Conservation (phyloP, 306 rosid genomes). For the Argentina anserina region DNA sequence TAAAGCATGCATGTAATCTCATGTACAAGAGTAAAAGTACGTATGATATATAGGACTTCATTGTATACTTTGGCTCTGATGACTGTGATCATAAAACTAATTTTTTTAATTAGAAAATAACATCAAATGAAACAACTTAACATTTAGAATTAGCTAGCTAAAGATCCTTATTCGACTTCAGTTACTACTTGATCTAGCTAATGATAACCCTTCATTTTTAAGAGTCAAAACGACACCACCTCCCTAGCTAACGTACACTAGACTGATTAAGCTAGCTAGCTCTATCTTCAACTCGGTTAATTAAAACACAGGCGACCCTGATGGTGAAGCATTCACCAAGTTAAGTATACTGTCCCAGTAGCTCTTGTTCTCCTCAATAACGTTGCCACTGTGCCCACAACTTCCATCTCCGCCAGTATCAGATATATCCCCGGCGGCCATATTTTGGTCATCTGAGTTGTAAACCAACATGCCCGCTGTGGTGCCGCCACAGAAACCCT, state of each 20-base stretch:
- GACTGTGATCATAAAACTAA: neutral
- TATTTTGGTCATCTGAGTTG: slow-evolving; percentile 35
- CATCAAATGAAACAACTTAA: neutral
- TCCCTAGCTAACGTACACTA: slow-evolving; percentile 4
- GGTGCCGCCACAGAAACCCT: slow-evolving; percentile 39
- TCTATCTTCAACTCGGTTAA: neutral
- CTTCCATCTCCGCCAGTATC: slow-evolving; percentile 28
- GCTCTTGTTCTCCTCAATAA: slow-evolving; percentile 75
- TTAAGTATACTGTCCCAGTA: slow-evolving; percentile 87
- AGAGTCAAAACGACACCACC: neutral
- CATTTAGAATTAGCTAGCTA: neutral
- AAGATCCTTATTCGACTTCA: neutral
- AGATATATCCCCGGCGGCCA: slow-evolving; percentile 41
- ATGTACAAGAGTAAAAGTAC: neutral
- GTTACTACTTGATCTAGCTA: neutral
- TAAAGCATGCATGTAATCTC: neutral
- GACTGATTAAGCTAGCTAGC: neutral
- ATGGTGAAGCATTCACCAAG: slow-evolving; percentile 43
- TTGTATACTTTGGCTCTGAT: no score
- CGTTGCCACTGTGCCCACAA: slow-evolving; percentile 29
- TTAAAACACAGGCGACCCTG: slow-evolving; percentile 42
- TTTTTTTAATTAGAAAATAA: neutral
- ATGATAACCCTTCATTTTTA: neutral
- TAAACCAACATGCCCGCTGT: slow-evolving; percentile 54
- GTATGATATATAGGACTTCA: no score